phyloP scores from a whole-genome alignment of 495 filamentous ascomycete species.

The Astrothelium macrocarpum region DNA sequence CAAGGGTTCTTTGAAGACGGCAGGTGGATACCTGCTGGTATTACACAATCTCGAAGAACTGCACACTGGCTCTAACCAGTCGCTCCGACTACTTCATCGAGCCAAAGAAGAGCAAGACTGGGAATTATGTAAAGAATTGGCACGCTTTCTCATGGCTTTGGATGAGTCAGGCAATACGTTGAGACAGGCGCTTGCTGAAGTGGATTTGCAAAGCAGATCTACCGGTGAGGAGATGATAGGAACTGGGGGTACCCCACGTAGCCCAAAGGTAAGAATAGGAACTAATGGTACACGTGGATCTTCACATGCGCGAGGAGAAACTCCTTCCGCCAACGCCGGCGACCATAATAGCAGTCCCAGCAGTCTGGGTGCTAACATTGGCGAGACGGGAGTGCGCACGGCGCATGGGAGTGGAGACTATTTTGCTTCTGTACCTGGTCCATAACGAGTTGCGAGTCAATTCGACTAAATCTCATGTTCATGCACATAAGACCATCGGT shows the following conservation, averaged over 20 bases:
- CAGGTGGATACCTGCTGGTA: conserved; percentile 91
- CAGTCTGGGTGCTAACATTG: not conserved
- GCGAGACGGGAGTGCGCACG: not conserved
- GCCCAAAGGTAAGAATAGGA: not conserved
- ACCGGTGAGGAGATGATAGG: not conserved
- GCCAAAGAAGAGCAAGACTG: conserved; percentile 83
- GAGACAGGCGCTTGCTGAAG: conserved; percentile 53
- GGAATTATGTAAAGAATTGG: conserved; percentile 93
- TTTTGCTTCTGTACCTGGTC: not conserved
- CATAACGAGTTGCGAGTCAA: not conserved
- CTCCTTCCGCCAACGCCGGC: not conserved
- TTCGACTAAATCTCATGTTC: not conserved
- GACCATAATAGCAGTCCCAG: not conserved
- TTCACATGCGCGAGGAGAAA: not conserved
- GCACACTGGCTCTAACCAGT: conserved; percentile 57
- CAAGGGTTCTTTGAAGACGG: conserved; percentile 81
- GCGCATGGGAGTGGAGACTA: conserved; percentile 3
- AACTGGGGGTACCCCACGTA: not conserved
- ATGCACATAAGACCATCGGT: not conserved
- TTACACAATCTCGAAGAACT: conserved; percentile 88
- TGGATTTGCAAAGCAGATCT: conserved; percentile 4
- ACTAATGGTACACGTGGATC: not conserved
- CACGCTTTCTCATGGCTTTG: conserved; percentile 83
- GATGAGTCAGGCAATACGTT: conserved; percentile 80
- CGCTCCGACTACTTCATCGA: conserved; percentile 69